These are phyloP conservation scores for Crepidotus variabilis DNA, from an alignment of 768 basidiomycete species.

Conservation along the genomic window DNA sequence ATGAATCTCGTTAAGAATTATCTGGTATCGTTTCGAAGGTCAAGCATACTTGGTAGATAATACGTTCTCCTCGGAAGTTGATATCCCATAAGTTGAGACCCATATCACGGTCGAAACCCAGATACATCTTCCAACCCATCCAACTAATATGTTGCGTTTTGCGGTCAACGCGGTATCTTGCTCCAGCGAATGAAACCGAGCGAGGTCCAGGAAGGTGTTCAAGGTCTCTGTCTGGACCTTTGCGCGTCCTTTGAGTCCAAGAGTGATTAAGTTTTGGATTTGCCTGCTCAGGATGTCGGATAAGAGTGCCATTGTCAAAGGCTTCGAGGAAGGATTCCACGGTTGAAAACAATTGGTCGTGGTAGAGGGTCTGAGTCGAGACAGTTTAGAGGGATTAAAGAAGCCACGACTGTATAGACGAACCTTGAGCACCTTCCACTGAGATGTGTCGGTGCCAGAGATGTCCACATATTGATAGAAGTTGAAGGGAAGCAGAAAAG, in stretches of 20 bases:
- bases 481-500: constrained; percentile 50
- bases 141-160: constrained; percentile 54
- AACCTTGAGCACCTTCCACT: constrained; percentile 53
- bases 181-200: constrained; percentile 55
- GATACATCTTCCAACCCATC: constrained; percentile 64
- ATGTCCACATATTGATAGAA: constrained; percentile 58
- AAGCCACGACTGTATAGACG: background rate
- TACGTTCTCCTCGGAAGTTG: constrained; percentile 51
- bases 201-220: constrained; percentile 65
- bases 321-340: constrained; percentile 48
- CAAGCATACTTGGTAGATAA: constrained; percentile 51
- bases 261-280: constrained; percentile 28
- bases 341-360: constrained; percentile 50
- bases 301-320: constrained; percentile 49
- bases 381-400: background rate
- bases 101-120: constrained; percentile 67
- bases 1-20: background rate
- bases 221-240: constrained; percentile 41
- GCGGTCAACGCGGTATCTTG: constrained; percentile 53
- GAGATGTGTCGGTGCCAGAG: constrained; percentile 45
- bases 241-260: constrained; percentile 45
- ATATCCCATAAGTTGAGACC: constrained; percentile 60
- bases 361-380: constrained; percentile 51
- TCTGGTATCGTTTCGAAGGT: background rate
- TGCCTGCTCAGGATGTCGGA: constrained; percentile 30